A percentile compares a stretch with the other conserved stretches of the same genome.
Evolutionary conservation across 768 basidiomycete genomes (phyloP).

Genomic region (Baorangia bicolor): DNA sequence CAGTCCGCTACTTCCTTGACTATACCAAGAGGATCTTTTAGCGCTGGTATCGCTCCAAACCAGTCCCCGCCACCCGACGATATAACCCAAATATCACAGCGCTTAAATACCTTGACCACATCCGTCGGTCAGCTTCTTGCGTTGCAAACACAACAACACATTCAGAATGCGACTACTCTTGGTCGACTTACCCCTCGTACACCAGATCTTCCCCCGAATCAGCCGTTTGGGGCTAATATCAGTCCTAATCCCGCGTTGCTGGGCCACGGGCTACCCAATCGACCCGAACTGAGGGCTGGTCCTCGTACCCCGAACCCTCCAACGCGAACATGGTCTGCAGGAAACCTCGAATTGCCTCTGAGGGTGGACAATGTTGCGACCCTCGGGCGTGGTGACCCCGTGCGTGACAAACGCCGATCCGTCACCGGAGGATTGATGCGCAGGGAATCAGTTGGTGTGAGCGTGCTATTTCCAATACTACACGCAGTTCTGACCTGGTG

Average conservation of each 20-base stretch:
- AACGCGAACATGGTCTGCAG: constrained; percentile 83
- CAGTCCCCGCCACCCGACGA: constrained; percentile 68
- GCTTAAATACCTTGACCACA: constrained; percentile 74
- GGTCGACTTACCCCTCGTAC: constrained; percentile 34
- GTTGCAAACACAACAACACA: constrained; percentile 69
- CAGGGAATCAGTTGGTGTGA: constrained; percentile 73
- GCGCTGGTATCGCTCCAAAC: constrained; percentile 70
- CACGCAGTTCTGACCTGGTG: constrained; percentile 16
- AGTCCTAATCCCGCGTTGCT: constrained; percentile 41
- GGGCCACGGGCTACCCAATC: constrained; percentile 61
- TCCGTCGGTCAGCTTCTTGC: constrained; percentile 85
- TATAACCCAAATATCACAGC: constrained; percentile 71
- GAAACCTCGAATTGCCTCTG: constrained; percentile 71
- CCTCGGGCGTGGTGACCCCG: constrained; percentile 38
- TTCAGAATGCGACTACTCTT: constrained; percentile 45
- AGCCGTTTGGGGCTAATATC: constrained; percentile 37
- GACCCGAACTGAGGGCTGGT: constrained; percentile 60
- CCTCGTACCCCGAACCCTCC: constrained; percentile 68
- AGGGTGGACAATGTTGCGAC: constrained; percentile 45
- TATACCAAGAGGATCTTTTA: constrained; percentile 59
- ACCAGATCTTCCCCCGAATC: constrained; percentile 48
- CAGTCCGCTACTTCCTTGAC: constrained; percentile 37
- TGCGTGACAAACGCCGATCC: constrained; percentile 75
- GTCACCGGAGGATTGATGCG: constrained; percentile 60
- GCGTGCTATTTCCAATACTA: constrained; percentile 27